These are phyloP conservation scores for Termitomyces sp. DNA, from an alignment of 1,284 basidiomycete genomes.

Conservation along the genomic window DNA sequence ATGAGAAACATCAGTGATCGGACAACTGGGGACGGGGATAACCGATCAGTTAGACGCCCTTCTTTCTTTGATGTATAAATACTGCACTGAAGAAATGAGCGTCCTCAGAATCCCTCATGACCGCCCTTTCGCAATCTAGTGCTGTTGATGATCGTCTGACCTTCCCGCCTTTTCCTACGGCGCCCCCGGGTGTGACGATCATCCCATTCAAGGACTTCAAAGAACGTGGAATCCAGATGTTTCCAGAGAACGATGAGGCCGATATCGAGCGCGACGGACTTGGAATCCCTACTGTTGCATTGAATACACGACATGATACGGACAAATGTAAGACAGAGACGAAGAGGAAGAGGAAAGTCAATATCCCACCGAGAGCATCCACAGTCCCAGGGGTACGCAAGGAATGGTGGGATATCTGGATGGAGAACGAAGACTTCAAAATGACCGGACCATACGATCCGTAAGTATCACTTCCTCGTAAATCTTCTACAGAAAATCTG, in stretches of 20 bases:
- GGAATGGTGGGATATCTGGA: conserved; percentile 67
- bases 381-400: conserved; percentile 21
- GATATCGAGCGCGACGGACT: conserved; percentile 48
- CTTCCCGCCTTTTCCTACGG: conserved; percentile 61
- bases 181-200: conserved; percentile 49
- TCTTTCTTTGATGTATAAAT: background rate
- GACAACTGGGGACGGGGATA: conserved; percentile 4
- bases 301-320: conserved; percentile 49
- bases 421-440: conserved; percentile 44
- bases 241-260: conserved; percentile 24
- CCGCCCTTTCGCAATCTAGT: background rate
- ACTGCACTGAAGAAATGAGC: background rate
- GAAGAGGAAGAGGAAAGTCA: conserved; percentile 30
- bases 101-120: conserved; percentile 9
- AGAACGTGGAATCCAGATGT: conserved; percentile 54
- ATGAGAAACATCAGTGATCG: too few relatives aligned
- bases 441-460: conserved; percentile 18
- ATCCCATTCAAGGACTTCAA: conserved; percentile 56
- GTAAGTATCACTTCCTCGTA: conserved; percentile 9
- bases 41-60: conserved; percentile 10
- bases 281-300: conserved; percentile 58
- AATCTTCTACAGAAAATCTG: background rate
- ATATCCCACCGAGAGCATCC: conserved; percentile 3
- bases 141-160: conserved; percentile 16
- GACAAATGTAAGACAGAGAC: conserved; percentile 43